These are phyloP conservation scores for Beauveria rudraprayagi DNA, from an alignment of 2,329 filamentous ascomycete genomes.

Conservation along the genomic window DNA sequence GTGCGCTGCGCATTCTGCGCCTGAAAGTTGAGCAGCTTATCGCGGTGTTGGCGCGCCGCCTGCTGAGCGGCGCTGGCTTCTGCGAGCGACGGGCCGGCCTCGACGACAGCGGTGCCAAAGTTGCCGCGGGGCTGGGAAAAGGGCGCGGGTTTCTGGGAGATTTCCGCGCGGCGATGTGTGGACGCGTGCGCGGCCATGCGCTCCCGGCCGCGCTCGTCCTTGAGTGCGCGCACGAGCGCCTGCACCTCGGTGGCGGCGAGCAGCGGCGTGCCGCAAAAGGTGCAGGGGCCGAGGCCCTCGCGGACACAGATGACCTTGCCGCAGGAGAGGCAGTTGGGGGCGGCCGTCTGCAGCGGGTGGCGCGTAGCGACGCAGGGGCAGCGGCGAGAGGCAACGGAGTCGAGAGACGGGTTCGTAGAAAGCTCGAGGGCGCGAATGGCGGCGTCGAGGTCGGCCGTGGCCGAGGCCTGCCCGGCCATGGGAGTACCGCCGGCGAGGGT, in stretches of 20 bases:
- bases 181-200: slow-evolving; percentile 75
- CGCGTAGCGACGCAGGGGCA: slow-evolving; percentile 85
- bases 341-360: slow-evolving; percentile 82
- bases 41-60: slow-evolving; percentile 64
- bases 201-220: slow-evolving; percentile 79
- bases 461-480: slow-evolving; percentile 74
- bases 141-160: slow-evolving; percentile 51
- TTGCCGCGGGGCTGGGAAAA: slow-evolving; percentile 43
- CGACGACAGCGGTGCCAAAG: slow-evolving; percentile 15
- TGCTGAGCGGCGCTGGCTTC: slow-evolving; percentile 53
- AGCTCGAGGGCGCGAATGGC: slow-evolving; percentile 86
- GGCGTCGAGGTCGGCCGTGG: slow-evolving; percentile 62
- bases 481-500: slow-evolving; percentile 68
- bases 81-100: slow-evolving; percentile 30
- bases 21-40: slow-evolving; percentile 74
- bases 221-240: slow-evolving; percentile 74
- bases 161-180: slow-evolving; percentile 56
- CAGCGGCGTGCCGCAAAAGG: slow-evolving; percentile 73
- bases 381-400: slow-evolving; percentile 45
- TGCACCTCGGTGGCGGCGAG: slow-evolving; percentile 68
- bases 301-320: slow-evolving; percentile 94
- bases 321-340: slow-evolving; percentile 85
- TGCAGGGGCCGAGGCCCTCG: slow-evolving; percentile 89
- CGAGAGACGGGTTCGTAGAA: slow-evolving; percentile 74
- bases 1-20: slow-evolving; percentile 79